Percentiles rank a stretch among this genome's conserved stretches.
phyloP scores from a whole-genome alignment of 345 rosid genomes.

The Clausena lansium region DNA sequence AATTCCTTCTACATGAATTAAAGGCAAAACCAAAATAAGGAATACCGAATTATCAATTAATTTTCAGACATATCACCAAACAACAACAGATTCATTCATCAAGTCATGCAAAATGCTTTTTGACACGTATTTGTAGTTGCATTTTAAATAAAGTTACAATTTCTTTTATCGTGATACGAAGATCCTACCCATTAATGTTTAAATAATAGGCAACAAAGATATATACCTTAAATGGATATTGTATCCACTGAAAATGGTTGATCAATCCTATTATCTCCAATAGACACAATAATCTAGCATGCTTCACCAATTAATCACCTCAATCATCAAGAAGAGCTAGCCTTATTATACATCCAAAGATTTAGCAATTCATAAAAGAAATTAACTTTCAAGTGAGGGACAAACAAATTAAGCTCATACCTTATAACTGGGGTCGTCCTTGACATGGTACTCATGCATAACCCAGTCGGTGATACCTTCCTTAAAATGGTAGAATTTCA shows the following conservation, averaged over 20 bases:
- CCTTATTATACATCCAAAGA: not conserved
- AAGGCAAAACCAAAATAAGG: not conserved
- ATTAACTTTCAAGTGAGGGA: not conserved
- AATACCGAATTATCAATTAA: not conserved
- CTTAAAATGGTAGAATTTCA: not conserved
- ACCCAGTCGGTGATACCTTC: not conserved
- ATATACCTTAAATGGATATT: too few relatives aligned
- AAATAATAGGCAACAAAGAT: too few relatives aligned
- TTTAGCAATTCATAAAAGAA: not conserved
- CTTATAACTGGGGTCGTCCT: not conserved
- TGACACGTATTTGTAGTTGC: not conserved
- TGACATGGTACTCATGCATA: not conserved
- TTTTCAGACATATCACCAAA: not conserved
- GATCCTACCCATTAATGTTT: too few relatives aligned
- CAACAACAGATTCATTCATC: not conserved
- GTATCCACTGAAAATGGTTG: not conserved
- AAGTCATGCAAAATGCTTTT: not conserved
- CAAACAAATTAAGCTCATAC: not conserved
- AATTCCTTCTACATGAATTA: constrained; percentile 4
- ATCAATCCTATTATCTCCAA: not conserved
- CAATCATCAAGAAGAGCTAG: not conserved
- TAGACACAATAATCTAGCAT: not conserved
- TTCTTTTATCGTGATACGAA: not conserved
- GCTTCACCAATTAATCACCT: not conserved
- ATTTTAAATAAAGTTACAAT: not conserved